phyloP scores from a whole-genome alignment of 257 asterid species.

The Ilex aquifolium region DNA sequence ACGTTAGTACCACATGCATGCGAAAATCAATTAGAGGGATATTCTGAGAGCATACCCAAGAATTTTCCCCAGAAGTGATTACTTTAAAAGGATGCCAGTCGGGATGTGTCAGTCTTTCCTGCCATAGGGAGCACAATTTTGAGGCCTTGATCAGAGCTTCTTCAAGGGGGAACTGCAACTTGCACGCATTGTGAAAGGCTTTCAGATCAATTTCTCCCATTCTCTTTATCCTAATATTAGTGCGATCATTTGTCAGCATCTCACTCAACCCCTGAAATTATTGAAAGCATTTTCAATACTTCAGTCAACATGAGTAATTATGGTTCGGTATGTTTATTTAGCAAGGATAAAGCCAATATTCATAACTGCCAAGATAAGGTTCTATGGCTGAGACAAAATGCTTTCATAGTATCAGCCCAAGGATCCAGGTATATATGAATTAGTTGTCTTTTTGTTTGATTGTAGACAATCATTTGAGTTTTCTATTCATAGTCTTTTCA shows the following conservation, averaged over 20 bases:
- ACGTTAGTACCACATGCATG: not conserved
- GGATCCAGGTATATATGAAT: not conserved
- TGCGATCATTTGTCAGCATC: slow-evolving; percentile 28
- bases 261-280: slow-evolving; percentile 46
- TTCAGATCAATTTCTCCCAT: slow-evolving; percentile 77
- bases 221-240: slow-evolving; percentile 59
- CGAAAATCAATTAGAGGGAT: too few relatives aligned
- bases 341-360: too few relatives aligned
- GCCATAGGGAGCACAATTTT: slow-evolving; percentile 59
- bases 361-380: not conserved
- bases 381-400: not conserved
- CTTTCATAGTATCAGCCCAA: not conserved
- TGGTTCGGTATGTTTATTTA: too few relatives aligned
- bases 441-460: not conserved
- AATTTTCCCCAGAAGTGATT: slow-evolving; percentile 27
- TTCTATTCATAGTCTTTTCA: not conserved
- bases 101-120: slow-evolving; percentile 47
- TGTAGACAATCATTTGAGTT: not conserved
- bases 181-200: slow-evolving; percentile 50
- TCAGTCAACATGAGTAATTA: too few relatives aligned
- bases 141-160: slow-evolving; percentile 56
- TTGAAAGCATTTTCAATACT: not conserved
- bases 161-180: slow-evolving; percentile 33
- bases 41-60: slow-evolving; percentile 29
- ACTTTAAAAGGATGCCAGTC: slow-evolving; percentile 68